phyloP scores from a whole-genome alignment of 2,329 filamentous ascomycete genomes.

The Aspergillus versicolor region DNA sequence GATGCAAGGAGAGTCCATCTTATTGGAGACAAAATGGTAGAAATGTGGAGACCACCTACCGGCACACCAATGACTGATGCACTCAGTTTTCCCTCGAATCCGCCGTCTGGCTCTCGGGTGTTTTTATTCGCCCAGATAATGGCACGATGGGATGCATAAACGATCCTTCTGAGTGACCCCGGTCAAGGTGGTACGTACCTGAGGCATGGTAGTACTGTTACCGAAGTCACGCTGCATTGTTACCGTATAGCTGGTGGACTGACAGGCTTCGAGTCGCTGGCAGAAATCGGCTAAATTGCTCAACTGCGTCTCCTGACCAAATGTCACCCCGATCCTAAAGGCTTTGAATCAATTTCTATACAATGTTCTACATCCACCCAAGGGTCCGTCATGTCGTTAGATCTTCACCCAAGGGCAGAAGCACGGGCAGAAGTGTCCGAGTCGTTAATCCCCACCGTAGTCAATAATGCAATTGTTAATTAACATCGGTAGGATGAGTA shows the following conservation, averaged over 20 bases:
- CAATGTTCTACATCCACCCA: not conserved
- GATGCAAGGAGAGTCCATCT: constrained; percentile 11
- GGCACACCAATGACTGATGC: constrained; percentile 5
- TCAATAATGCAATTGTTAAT: not conserved
- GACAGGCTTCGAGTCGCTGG: not conserved
- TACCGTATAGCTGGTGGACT: constrained; percentile 20
- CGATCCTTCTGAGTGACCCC: constrained; percentile 6
- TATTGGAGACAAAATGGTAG: constrained; percentile 10
- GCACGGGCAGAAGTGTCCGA: not conserved
- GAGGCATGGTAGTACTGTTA: constrained; percentile 13
- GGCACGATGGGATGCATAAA: constrained; percentile 20
- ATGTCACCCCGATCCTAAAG: not conserved
- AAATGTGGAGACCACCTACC: constrained; percentile 11
- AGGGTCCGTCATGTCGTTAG: not conserved
- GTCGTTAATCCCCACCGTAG: not conserved
- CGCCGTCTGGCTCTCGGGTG: constrained; percentile 4
- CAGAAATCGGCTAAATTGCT: not conserved
- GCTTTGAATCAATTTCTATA: not conserved
- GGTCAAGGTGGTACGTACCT: constrained; percentile 16
- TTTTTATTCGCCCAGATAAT: constrained; percentile 12
- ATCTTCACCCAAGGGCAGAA: not conserved
- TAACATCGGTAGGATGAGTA: not conserved
- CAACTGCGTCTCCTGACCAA: not conserved
- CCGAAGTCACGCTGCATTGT: constrained; percentile 33
- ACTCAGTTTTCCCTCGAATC: constrained; percentile 13